These are phyloP conservation scores for Stellera chamaejasme DNA, from an alignment of 345 rosid genomes.

Conservation along the genomic window DNA sequence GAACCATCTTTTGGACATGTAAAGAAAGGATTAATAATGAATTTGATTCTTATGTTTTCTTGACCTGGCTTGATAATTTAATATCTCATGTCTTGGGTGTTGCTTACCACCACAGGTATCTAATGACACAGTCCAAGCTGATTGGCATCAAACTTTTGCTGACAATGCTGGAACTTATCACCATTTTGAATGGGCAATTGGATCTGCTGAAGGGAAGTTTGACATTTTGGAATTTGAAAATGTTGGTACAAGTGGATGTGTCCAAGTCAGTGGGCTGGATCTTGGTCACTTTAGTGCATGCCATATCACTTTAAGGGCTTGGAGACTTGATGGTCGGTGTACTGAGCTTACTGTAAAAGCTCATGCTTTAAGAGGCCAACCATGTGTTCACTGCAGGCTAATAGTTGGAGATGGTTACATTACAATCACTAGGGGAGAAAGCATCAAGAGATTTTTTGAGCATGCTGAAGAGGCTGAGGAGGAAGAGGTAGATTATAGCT, in stretches of 20 bases:
- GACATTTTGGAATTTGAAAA: conserved; percentile 82
- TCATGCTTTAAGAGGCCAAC: conserved; percentile 76
- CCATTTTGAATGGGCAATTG: conserved; percentile 95
- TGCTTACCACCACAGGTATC: conserved; percentile 47
- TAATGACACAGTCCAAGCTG: conserved; percentile 63
- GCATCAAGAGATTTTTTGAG: conserved; percentile 77
- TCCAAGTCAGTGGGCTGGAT: conserved; percentile 52
- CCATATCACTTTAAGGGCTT: conserved; percentile 79
- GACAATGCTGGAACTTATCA: conserved; percentile 69
- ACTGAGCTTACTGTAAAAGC: conserved; percentile 84
- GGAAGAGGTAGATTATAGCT: conserved; percentile 67
- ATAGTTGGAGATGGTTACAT: conserved; percentile 92
- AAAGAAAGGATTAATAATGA: not conserved
- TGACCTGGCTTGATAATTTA: conserved; percentile 8
- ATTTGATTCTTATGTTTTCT: not conserved
- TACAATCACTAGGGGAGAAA: conserved; percentile 73
- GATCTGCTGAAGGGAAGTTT: conserved; percentile 81
- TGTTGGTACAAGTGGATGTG: conserved; percentile 65
- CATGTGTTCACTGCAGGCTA: conserved; percentile 85
- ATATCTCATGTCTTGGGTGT: not conserved
- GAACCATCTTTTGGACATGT: no score
- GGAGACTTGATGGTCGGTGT: conserved; percentile 76
- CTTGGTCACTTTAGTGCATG: conserved; percentile 60
- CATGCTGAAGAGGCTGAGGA: conserved; percentile 98
- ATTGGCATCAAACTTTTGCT: conserved; percentile 72